These are phyloP conservation scores for Eucalyptus shirleyi DNA, from an alignment of 345 rosid genomes.

Conservation along the genomic window DNA sequence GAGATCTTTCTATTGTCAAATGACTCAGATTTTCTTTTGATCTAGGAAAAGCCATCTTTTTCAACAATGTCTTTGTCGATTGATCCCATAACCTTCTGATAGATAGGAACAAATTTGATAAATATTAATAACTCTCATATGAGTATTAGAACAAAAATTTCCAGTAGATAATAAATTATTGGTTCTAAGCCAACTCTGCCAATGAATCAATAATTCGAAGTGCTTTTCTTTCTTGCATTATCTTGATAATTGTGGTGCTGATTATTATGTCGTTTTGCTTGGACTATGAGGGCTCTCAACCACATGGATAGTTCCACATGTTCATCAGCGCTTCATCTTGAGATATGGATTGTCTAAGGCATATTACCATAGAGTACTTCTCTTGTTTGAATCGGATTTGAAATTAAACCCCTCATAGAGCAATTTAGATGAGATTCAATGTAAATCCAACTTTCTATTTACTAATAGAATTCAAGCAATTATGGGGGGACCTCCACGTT, in stretches of 20 bases:
- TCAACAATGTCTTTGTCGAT: not conserved
- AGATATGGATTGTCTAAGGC: not conserved
- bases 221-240: not conserved
- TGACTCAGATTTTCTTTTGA: not conserved
- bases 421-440: not conserved
- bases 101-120: not conserved
- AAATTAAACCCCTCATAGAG: not conserved
- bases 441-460: not conserved
- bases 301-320: not conserved
- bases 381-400: not conserved
- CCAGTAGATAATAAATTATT: not conserved
- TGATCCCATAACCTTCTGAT: not conserved
- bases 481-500: not conserved
- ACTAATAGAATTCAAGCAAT: not conserved
- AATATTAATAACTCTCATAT: not conserved
- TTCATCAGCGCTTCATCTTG: not conserved
- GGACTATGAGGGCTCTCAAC: not conserved
- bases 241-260: not conserved
- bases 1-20: not conserved
- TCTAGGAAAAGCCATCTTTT: not conserved
- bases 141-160: not conserved
- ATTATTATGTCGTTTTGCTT: not conserved
- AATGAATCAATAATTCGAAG: not conserved
- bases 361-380: not conserved
- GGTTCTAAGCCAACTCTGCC: not conserved